Conservation (phyloP, 345 rosid genomes). For the Sapria himalayana region DNA sequence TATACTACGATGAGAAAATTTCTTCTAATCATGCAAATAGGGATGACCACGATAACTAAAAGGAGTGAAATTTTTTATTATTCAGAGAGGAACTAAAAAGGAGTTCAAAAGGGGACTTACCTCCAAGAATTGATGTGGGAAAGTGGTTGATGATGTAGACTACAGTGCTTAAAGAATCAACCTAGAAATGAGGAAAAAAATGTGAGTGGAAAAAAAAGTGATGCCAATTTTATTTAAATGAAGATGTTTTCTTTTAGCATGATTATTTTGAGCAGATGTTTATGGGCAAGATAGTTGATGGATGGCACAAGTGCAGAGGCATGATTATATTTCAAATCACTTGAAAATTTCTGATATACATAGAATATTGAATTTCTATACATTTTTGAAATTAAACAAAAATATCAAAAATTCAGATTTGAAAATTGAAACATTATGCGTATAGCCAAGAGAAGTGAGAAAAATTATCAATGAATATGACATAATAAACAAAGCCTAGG, state of each 20-base stretch:
- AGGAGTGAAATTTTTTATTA: background rate
- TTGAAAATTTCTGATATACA: background rate
- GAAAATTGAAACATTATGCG: background rate
- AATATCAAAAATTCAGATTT: background rate
- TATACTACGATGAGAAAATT: background rate
- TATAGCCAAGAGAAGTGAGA: background rate
- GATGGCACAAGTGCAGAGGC: background rate
- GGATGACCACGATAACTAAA: slow-evolving; percentile 2
- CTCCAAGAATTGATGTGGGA: slow-evolving; percentile 1
- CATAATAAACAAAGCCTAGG: background rate
- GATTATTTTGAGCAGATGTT: background rate
- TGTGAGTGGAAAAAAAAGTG: background rate
- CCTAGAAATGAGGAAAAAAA: background rate
- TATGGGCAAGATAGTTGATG: background rate
- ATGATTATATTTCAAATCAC: background rate
- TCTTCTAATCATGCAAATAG: background rate
- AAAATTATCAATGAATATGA: background rate
- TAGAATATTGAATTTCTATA: background rate
- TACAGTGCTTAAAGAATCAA: background rate
- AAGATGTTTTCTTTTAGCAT: slow-evolving; percentile 1
- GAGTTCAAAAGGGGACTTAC: background rate
- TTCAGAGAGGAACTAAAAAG: background rate
- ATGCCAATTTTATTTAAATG: slow-evolving; percentile 1
- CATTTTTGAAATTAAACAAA: background rate
- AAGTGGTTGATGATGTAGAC: slow-evolving; percentile 1